phyloP scores from a whole-genome alignment of 805 yeast genomes.

The Yamadazyma olivae region DNA sequence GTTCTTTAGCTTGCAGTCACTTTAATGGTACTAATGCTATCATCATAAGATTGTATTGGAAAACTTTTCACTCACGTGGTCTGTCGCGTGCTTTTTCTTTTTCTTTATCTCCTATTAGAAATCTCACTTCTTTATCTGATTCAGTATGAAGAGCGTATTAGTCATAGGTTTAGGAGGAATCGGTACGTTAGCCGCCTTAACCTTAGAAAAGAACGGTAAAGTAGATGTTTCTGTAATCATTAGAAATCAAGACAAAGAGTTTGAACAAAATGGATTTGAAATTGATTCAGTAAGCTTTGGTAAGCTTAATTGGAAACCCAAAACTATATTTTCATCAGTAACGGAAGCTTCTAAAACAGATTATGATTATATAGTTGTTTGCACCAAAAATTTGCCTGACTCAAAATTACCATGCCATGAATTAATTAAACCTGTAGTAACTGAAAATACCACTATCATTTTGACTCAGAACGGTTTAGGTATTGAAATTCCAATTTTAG shows the following conservation, averaged over 20 bases:
- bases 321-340: slow-evolving; percentile 23
- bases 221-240: slow-evolving; percentile 39
- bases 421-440: slow-evolving; percentile 35
- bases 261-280: slow-evolving; percentile 25
- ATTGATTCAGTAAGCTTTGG: slow-evolving; percentile 35
- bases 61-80: no score
- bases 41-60: no score
- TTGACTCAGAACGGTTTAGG: slow-evolving; percentile 41
- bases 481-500: slow-evolving; percentile 30
- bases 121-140: no score
- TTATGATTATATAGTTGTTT: slow-evolving; percentile 36
- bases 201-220: slow-evolving; percentile 47
- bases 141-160: no score
- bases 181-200: slow-evolving; percentile 72
- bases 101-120: no score
- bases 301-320: slow-evolving; percentile 28
- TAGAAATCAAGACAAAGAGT: slow-evolving; percentile 33
- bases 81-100: no score
- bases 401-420: slow-evolving; percentile 38
- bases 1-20: no score
- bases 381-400: slow-evolving; percentile 39
- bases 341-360: slow-evolving; percentile 27
- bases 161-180: slow-evolving; percentile 86
- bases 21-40: no score
- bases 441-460: slow-evolving; percentile 24